Conservation (phyloP, 2,329 filamentous ascomycete species). For the Fusarium sp. region DNA sequence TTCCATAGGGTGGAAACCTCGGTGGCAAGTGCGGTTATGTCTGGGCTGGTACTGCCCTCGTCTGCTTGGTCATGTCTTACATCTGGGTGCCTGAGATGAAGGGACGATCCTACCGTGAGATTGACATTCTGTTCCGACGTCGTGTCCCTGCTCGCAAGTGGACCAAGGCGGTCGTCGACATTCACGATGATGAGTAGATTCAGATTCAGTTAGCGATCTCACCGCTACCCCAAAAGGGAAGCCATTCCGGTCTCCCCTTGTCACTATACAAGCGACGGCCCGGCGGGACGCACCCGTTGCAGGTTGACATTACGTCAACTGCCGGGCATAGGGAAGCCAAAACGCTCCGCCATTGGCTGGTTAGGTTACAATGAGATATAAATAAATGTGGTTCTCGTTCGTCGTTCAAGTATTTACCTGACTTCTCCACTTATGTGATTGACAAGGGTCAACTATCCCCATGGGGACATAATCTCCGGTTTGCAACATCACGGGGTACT, state of each 20-base stretch:
- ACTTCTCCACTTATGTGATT: not conserved
- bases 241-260: not conserved
- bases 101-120: conserved; percentile 68
- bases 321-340: not conserved
- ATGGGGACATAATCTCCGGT: not conserved
- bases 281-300: not conserved
- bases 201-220: not conserved
- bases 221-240: not conserved
- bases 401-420: not conserved
- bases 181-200: conserved; percentile 71
- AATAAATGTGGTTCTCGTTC: not conserved
- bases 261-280: not conserved
- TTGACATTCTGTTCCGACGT: conserved; percentile 70
- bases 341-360: not conserved
- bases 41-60: conserved; percentile 67
- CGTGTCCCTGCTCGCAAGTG: conserved; percentile 65
- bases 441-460: not conserved
- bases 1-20: conserved; percentile 53
- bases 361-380: not conserved
- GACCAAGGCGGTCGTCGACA: conserved; percentile 66
- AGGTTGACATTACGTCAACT: not conserved
- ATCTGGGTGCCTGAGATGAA: conserved; percentile 68
- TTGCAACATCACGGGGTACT: not conserved
- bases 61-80: conserved; percentile 64
- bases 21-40: conserved; percentile 69